Percentiles rank a stretch among this genome's conserved stretches.
Conservation (phyloP, 75 land plant genomes). For the Chamaecyparis obtusa region DNA sequence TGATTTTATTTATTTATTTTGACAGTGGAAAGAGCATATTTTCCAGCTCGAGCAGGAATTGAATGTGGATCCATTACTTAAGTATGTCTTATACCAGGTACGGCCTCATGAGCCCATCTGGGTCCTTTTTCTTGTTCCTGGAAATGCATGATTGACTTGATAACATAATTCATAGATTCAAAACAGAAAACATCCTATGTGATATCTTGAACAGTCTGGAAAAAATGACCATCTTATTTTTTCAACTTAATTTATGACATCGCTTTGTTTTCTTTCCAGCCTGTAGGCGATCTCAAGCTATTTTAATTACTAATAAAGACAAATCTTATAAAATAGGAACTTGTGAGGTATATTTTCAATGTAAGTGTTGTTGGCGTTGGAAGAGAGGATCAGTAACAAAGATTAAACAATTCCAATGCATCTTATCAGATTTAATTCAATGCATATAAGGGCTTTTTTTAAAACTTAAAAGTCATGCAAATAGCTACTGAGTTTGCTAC, state of each 20-base stretch:
- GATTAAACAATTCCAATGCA: too few species aligned
- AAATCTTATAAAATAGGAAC: too few species aligned
- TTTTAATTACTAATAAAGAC: neutral
- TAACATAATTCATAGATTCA: neutral
- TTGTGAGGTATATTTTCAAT: too few species aligned
- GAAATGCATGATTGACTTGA: neutral
- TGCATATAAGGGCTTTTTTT: too few species aligned
- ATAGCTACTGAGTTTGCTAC: too few species aligned
- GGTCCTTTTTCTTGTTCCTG: neutral
- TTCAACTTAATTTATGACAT: neutral
- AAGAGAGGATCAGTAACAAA: too few species aligned
- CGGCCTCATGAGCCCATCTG: neutral
- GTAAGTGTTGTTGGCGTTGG: too few species aligned
- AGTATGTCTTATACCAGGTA: conserved; percentile 35
- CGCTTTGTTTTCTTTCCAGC: neutral
- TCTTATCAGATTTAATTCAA: too few species aligned
- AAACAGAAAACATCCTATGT: neutral
- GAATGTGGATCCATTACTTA: conserved; percentile 26
- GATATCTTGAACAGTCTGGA: neutral
- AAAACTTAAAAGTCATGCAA: too few species aligned
- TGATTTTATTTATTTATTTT: neutral
- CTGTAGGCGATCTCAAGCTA: neutral
- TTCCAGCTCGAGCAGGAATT: conserved; percentile 24
- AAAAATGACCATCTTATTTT: neutral
- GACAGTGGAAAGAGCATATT: conserved; percentile 33